phyloP scores from a whole-genome alignment of 164 flowering plant species.

The Vitis rotundifolia region DNA sequence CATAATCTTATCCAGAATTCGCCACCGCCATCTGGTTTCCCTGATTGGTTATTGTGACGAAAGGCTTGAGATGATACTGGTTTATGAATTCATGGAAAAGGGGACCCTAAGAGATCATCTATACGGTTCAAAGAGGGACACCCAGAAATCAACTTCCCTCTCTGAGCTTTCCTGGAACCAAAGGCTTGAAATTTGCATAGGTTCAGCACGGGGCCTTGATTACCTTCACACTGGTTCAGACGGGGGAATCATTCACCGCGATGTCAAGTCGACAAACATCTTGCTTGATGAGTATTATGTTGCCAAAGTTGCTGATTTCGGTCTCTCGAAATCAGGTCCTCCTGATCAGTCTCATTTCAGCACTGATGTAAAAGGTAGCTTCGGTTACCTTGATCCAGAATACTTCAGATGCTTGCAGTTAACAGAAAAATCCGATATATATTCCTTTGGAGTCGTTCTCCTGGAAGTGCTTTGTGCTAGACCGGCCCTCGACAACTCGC shows the following conservation, averaged over 20 bases:
- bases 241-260: constrained; percentile 24
- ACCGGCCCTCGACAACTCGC: constrained; percentile 6
- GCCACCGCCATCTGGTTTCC: constrained; percentile 25
- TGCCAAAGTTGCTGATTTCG: constrained; percentile 33
- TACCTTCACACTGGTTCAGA: constrained; percentile 26
- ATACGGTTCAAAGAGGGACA: background rate
- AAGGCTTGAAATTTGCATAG: constrained; percentile 32
- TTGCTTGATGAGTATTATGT: constrained; percentile 17
- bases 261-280: constrained; percentile 30
- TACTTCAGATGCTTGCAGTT: constrained; percentile 14
- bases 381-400: constrained; percentile 32
- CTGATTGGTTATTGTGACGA: constrained; percentile 31
- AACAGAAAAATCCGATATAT: constrained; percentile 28
- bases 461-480: constrained; percentile 32
- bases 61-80: constrained; percentile 27
- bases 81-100: constrained; percentile 33
- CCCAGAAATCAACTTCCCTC: background rate
- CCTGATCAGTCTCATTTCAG: constrained; percentile 9
- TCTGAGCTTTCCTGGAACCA: constrained; percentile 20
- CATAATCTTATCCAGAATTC: constrained; percentile 17
- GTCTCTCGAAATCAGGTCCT: constrained; percentile 22
- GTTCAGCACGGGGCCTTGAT: constrained; percentile 25
- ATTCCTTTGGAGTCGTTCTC: constrained; percentile 33
- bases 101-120: constrained; percentile 27
- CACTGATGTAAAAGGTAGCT: constrained; percentile 21